Evolutionary conservation across 228 moss, liverwort and hornwort species (phyloP), one percentile per base, ranked within the genome.

Genomic region (Sphagnum fallax): DNA sequence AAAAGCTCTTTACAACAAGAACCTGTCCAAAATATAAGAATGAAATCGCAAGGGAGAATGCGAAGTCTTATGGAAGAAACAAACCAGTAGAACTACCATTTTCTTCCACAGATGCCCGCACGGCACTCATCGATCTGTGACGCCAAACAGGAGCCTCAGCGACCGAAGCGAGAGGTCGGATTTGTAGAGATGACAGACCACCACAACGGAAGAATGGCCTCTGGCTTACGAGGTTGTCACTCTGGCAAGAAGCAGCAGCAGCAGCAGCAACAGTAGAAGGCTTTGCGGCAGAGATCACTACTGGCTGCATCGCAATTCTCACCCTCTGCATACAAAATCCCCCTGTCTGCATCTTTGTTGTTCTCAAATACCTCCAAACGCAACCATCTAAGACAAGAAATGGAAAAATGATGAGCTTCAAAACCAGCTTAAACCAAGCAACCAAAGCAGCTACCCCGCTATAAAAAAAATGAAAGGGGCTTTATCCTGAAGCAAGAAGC

Each of bases 11-110:
- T 11, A 62, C 12, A 16, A 13, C 48, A 48, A 48, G 4, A 49
- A 50, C 8, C 32, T 49, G 6, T 4, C 10, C 47, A 49, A 65
- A 49, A 52, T 15, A 5, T 8, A 50, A 8, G 51, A 13, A 32
- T 10, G 9, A 65, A 50, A 12, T 5, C 18, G 47, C 6, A 32
- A 48, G 47, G 10, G 15, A 65, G 47, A 2, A 8, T 5, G 13
- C 8, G 47, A 47, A 52, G 10, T 52, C 52, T 15, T 52, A 67
- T 6, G 8, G 52, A 6, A 49, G 12, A 52, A 52, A 67, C 51
- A 32, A 8, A 67, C 67, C 67, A 52, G 52, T 67, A 18, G 6
- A 6, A 52, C 51, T 52, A 5, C 67, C 67, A 67, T 67, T 67
- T 51, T 67, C 67, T 52, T 51, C 16, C 15, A n/a, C 8, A 14